Base-by-base conservation (phyloP, 345 rosid species). In the Acer yangbiense region DNA sequence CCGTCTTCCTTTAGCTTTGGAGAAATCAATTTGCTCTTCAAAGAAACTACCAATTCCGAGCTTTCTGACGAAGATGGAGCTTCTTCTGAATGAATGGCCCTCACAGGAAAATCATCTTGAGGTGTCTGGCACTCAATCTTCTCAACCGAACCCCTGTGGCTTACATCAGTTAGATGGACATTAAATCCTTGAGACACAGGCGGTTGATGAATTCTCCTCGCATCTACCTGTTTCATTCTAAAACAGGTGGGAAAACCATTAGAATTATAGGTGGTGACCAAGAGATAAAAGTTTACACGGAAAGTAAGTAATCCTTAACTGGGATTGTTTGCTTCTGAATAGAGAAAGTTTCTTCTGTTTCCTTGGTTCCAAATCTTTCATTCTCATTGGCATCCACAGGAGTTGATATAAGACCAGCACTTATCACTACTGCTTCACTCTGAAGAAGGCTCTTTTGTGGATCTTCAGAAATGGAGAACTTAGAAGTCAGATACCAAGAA, bases 171-270 rank as follows among this genome's bases (percentile, higher is more conserved):
- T 44, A 29, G 64, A 73, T 57, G 66, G 35, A 23, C 54, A 50
- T 68, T 74, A 18, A 71, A 58, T 18, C 63, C 74, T 5, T 17
- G 77, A 44, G 75, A 58, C 64, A 58, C 25, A 60, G 77, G 62
- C 43, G 70, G 57, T 67, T 64, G 77, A 75, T 35, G 76, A 75
- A 82, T 73, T 68, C 69, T 76, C 75, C 68, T 68, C 74, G 69
- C 74, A 74, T 86, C 82, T 77, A 79, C 82, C 87, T 86, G 87
- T 60, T 70, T 72, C 82, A 80, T 77, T 83, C 91, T 86, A 86
- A 80, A 84, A 66, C 84, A 75, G 73, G 63, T 16, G 25, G 61
- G 77, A 76, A 55, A 65, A 69, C 71, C 86, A 77, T 85, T 84
- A 85, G 84, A 74, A 77, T 73, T 83, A 20, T 9, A 44, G 81